These are phyloP conservation scores for Yamadazyma kanchanaburiensis DNA, from an alignment of 1,139 yeast genomes.

Conservation along the genomic window DNA sequence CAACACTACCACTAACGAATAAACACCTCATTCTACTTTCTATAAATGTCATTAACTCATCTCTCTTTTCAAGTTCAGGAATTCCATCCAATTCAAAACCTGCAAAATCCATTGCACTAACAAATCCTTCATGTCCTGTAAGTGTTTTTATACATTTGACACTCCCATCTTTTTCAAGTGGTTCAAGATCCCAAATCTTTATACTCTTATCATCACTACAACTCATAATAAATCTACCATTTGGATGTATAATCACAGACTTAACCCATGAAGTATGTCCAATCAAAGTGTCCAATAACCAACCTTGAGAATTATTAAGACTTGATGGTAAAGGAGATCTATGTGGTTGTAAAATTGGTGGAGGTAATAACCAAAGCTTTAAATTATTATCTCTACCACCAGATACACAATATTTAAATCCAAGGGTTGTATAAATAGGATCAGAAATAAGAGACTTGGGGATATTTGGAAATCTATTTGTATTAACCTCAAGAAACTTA, in stretches of 20 bases:
- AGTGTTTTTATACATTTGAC: constrained; percentile 50
- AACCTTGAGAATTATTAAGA: constrained; percentile 55
- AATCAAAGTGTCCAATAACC: constrained; percentile 47
- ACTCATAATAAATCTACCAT: constrained; percentile 66
- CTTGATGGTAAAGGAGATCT: constrained; percentile 55
- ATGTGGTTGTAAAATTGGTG: constrained; percentile 54
- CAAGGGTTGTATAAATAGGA: constrained; percentile 34
- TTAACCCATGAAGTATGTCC: constrained; percentile 94
- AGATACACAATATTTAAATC: constrained; percentile 68
- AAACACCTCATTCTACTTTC: constrained; percentile 53
- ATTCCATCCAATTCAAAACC: constrained; percentile 23
- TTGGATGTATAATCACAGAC: constrained; percentile 67
- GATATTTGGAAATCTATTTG: constrained; percentile 28
- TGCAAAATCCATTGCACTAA: constrained; percentile 62
- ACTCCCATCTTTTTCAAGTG: constrained; percentile 39
- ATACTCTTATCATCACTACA: constrained; percentile 80
- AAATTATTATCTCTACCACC: constrained; percentile 80
- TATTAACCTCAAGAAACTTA: constrained; percentile 35
- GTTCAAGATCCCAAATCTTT: constrained; percentile 72
- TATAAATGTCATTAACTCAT: constrained; percentile 18
- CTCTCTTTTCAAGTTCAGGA: constrained; percentile 6
- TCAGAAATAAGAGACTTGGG: constrained; percentile 30
- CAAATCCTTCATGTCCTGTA: constrained; percentile 66
- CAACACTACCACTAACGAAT: constrained; percentile 60
- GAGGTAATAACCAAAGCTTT: constrained; percentile 73